These are phyloP conservation scores for Saccharomycopsis sp. DNA, from an alignment of 805 yeast species.

Conservation along the genomic window DNA sequence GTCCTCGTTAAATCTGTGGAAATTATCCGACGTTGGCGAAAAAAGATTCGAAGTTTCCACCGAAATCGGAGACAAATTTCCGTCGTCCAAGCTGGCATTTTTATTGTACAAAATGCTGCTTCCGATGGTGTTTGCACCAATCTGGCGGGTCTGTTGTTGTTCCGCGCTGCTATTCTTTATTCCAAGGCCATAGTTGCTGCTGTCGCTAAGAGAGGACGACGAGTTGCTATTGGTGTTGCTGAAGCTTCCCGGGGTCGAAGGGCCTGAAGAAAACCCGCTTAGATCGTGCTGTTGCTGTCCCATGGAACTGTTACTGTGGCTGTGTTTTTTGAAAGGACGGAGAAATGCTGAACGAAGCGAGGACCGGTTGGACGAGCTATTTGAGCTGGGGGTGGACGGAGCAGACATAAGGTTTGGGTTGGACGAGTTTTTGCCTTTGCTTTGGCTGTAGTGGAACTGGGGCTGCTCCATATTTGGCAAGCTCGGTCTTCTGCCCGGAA, in stretches of 20 bases:
- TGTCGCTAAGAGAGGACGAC: not conserved
- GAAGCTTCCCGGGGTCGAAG: not conserved
- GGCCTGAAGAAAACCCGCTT: not conserved
- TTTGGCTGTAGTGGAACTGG: not conserved
- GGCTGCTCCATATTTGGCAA: not conserved
- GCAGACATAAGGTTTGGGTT: not conserved
- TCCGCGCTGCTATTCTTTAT: not conserved
- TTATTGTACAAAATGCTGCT: not conserved
- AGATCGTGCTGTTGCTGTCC: not conserved
- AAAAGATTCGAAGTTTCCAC: constrained; percentile 2
- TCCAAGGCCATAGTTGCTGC: not conserved
- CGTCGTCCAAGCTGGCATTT: not conserved
- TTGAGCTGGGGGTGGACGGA: constrained; percentile 4
- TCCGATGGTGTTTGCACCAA: not conserved
- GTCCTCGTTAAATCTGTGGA: not conserved
- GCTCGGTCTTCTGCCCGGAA: not conserved
- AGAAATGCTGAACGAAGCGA: constrained; percentile 10
- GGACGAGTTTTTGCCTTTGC: not conserved
- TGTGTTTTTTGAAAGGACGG: constrained; percentile 13
- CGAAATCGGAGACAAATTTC: not conserved
- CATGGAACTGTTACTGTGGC: not conserved
- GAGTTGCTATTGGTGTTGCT: not conserved
- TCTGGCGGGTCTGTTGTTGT: not conserved
- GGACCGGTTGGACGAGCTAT: constrained; percentile 2
- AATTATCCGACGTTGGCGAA: constrained; percentile 5